Evolutionary conservation across 208 protist species (phyloP).

Genomic region (Acanthamoeba sp.): DNA sequence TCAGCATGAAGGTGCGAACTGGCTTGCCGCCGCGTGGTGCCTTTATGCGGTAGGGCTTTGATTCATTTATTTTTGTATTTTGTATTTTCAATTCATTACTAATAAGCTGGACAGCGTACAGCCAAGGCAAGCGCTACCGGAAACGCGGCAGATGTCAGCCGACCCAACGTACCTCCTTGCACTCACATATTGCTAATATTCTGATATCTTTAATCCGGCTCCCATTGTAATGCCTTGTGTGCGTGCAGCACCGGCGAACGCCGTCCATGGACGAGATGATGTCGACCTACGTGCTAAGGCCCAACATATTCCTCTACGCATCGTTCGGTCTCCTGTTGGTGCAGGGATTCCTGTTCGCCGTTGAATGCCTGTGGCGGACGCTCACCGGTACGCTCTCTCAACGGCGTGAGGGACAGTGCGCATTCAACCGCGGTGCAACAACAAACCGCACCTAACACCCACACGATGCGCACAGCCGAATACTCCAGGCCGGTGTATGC

Average conservation of each 20-base stretch:
- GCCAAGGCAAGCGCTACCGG: no score
- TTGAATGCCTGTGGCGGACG: background rate
- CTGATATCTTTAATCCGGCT: background rate
- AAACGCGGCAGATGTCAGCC: no score
- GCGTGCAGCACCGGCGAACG: background rate
- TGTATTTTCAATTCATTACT: no score
- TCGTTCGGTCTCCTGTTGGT: background rate
- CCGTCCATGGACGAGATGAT: background rate
- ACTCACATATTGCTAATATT: no score
- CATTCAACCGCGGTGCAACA: no score
- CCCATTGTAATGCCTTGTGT: background rate
- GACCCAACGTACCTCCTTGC: no score
- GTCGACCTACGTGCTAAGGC: background rate
- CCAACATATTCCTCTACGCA: constrained; percentile 10
- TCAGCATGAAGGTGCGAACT: no score
- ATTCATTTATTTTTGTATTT: no score
- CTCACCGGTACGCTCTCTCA: background rate
- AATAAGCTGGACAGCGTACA: no score
- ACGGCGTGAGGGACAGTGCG: no score
- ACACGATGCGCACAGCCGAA: background rate
- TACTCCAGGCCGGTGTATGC: background rate
- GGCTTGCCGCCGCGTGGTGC: no score
- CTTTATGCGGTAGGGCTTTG: no score
- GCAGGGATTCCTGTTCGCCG: constrained; percentile 6
- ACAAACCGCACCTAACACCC: background rate